Base-by-base conservation (phyloP, 768 basidiomycete genomes). In the Tulasnella sp. region DNA sequence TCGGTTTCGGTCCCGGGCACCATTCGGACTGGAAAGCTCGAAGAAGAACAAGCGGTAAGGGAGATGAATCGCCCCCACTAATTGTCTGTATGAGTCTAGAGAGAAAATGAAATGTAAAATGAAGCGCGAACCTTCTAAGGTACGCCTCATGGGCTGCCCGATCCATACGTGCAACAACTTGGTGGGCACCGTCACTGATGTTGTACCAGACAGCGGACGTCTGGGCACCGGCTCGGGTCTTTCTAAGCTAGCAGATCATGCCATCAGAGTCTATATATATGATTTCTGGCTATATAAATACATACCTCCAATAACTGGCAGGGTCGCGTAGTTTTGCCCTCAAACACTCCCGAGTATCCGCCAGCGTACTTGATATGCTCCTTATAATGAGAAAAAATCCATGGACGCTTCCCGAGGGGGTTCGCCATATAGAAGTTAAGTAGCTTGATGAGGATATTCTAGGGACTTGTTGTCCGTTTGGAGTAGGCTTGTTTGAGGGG, bases 221-320 rank as follows among this genome's bases (percentile, higher is more conserved):
- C 52, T 22, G 52, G 11, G 22, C 22, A n/a, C 71, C 39, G 19
- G 39, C 12, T 70, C 68, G 11, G 36, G 36, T 37, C 36, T 45
- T 39, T 40, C 71, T 39, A n/a, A 31, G 45, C 45, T 39, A 29
- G 17, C 34, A 71, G 42, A 6, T 40, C 17, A 12, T n/a, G 14
- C 36, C 12, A 71, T 71, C 37, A 71, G 71, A 71, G 11, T 2
- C 3, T n/a, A 31, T 15, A 15, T 7, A 22, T 22, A 39, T 29
- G 45, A 1, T n/a, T 31, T 15, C 14, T n/a, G 14, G 29, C 25
- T 19, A 29, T n/a, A 42, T 31, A 71, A 17, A 38, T 31, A 49
- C 71, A 49, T 42, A 72, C 71, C 39, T 42, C 15, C 22, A 72
- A 29, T 31, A 72, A n/a, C 71, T 72, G 71, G 39, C 71, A 72